phyloP scores from a whole-genome alignment of 306 rosid species.

The Mimosa bimucronata region DNA sequence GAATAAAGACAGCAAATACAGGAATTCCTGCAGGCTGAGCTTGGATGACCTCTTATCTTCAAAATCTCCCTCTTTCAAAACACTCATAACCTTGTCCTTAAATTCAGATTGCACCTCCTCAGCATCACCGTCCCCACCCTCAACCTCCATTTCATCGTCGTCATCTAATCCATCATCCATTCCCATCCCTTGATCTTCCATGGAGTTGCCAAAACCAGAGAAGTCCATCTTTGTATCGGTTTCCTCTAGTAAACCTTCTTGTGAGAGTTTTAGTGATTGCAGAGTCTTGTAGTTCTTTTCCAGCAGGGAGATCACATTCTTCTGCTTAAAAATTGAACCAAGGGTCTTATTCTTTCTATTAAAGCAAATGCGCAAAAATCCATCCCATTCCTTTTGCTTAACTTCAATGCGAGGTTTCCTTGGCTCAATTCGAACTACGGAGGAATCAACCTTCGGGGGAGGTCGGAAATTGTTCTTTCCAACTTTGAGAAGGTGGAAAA shows the following conservation, averaged over 20 bases:
- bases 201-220: constrained; percentile 39
- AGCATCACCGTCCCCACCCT: constrained; percentile 56
- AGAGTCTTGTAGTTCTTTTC: constrained; percentile 84
- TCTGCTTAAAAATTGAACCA: constrained; percentile 87
- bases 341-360: constrained; percentile 94
- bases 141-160: constrained; percentile 64
- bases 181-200: constrained; percentile 56
- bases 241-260: constrained; percentile 47
- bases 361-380: constrained; percentile 79
- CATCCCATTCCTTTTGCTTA: constrained; percentile 92
- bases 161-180: constrained; percentile 59
- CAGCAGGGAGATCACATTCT: constrained; percentile 70
- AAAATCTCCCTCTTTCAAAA: constrained; percentile 79
- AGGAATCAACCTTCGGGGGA: constrained; percentile 92
- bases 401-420: constrained; percentile 75
- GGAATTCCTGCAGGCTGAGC: constrained; percentile 75
- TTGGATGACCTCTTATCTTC: constrained; percentile 92
- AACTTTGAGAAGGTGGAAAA: constrained; percentile 91
- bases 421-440: constrained; percentile 88
- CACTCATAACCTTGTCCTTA: constrained; percentile 70
- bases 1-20: constrained; percentile 75
- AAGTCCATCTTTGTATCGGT: constrained; percentile 40
- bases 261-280: constrained; percentile 56
- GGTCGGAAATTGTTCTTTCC: constrained; percentile 93
- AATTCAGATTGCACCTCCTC: constrained; percentile 77